These are phyloP conservation scores for Pleoardoris graminearum DNA, from an alignment of 2,329 filamentous ascomycete genomes.

Conservation along the genomic window DNA sequence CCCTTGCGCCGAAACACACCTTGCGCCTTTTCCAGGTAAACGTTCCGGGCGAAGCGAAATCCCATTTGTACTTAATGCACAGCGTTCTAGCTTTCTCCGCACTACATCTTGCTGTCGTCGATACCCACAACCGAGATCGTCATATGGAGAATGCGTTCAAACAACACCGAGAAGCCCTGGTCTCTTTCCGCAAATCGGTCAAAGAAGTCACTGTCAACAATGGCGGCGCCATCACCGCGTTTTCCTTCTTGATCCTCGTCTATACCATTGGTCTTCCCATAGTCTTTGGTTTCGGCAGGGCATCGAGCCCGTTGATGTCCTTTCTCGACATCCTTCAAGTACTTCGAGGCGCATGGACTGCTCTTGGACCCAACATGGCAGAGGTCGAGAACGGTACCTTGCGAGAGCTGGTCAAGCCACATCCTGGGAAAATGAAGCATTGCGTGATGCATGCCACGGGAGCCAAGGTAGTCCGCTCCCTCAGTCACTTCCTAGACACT, in stretches of 20 bases:
- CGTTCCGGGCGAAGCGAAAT: conserved; percentile 25
- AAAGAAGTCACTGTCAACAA: conserved; percentile 15
- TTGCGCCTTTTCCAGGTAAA: conserved; percentile 22
- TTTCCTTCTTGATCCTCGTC: conserved; percentile 18
- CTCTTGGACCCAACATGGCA: conserved; percentile 9
- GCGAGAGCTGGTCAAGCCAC: conserved; percentile 12
- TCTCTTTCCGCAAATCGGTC: conserved; percentile 17
- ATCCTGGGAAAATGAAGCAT: background rate
- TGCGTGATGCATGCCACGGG: conserved; percentile 17
- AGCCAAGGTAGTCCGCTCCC: conserved; percentile 14
- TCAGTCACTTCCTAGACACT: conserved; percentile 20
- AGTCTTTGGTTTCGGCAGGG: conserved; percentile 14
- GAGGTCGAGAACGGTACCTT: conserved; percentile 14
- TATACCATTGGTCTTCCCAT: conserved; percentile 16
- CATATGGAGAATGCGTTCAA: conserved; percentile 17
- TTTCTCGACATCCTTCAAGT: conserved; percentile 18
- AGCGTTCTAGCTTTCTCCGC: conserved; percentile 28
- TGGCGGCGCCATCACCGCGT: conserved; percentile 16
- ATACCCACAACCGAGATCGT: conserved; percentile 11
- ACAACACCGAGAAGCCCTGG: conserved; percentile 24
- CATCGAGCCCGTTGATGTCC: conserved; percentile 4
- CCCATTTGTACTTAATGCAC: conserved; percentile 27
- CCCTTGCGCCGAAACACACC: conserved; percentile 13
- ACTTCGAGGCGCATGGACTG: conserved; percentile 14
- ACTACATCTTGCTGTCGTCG: conserved; percentile 21